Conservation (phyloP, 805 yeast genomes). For the Wickerhamiella lipophila region DNA sequence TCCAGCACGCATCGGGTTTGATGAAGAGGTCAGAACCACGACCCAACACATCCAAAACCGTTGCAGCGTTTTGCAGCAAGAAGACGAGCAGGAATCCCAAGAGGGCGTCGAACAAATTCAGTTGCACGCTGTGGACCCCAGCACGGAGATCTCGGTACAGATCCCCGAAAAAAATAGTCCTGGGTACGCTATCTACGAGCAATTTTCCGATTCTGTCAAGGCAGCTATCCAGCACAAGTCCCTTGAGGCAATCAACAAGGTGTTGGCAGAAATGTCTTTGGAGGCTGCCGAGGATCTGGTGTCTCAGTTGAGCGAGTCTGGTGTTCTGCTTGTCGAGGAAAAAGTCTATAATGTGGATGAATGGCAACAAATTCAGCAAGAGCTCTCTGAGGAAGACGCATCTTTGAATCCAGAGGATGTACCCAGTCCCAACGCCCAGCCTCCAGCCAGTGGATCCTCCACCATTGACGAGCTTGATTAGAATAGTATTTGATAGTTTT, state of each 20-base stretch:
- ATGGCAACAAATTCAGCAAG: slow-evolving; percentile 26
- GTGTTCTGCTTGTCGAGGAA: slow-evolving; percentile 69
- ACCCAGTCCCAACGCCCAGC: neutral
- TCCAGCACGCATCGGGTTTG: slow-evolving; percentile 59
- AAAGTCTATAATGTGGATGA: slow-evolving; percentile 31
- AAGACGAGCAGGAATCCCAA: slow-evolving; percentile 23
- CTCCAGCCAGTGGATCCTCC: neutral
- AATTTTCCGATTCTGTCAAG: slow-evolving; percentile 56
- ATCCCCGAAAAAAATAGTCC: slow-evolving; percentile 33
- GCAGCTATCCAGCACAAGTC: slow-evolving; percentile 59
- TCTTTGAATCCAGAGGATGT: neutral
- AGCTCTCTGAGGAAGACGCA: neutral
- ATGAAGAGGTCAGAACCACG: slow-evolving; percentile 62
- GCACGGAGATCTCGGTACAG: slow-evolving; percentile 58
- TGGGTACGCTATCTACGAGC: slow-evolving; percentile 34
- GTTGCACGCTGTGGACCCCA: slow-evolving; percentile 75
- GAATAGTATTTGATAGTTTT: too few species aligned
- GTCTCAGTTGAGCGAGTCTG: slow-evolving; percentile 63
- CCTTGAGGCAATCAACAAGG: slow-evolving; percentile 70
- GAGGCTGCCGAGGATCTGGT: slow-evolving; percentile 70
- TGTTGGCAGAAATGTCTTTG: slow-evolving; percentile 58
- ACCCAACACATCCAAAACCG: slow-evolving; percentile 61
- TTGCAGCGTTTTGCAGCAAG: slow-evolving; percentile 49
- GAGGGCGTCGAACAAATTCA: slow-evolving; percentile 75
- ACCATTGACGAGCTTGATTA: slow-evolving; percentile 11